phyloP scores from a whole-genome alignment of 1,284 basidiomycete species.

The Tranzscheliella williamsii region DNA sequence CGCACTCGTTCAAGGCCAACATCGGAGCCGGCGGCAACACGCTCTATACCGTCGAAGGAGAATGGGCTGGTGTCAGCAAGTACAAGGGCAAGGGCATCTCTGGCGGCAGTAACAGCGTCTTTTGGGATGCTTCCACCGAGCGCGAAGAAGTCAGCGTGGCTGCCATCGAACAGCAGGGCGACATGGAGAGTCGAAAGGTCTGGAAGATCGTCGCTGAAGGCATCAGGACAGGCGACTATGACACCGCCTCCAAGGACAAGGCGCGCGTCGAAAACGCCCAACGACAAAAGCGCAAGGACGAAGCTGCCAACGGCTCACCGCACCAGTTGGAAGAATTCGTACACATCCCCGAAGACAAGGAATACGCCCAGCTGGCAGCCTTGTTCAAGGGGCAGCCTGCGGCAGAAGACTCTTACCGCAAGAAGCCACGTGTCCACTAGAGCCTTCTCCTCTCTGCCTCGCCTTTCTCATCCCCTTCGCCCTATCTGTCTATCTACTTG shows the following conservation, averaged over 20 bases:
- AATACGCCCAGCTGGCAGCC: constrained; percentile 52
- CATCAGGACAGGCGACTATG: constrained; percentile 87
- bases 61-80: constrained; percentile 78
- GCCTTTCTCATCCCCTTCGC: too few species aligned
- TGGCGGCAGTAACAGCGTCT: constrained; percentile 60
- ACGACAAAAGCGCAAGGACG: constrained; percentile 83
- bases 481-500: too few species aligned
- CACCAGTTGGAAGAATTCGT: constrained; percentile 68
- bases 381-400: constrained; percentile 49
- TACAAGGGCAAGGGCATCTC: constrained; percentile 51
- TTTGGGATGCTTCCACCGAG: constrained; percentile 64
- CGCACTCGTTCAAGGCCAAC: constrained; percentile 86
- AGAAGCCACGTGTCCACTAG: constrained; percentile 31
- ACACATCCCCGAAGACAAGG: constrained; percentile 58
- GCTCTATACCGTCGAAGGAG: constrained; percentile 76
- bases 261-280: constrained; percentile 93
- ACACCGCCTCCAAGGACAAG: constrained; percentile 87
- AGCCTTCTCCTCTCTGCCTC: too few species aligned
- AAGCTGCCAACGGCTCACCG: constrained; percentile 71
- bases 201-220: constrained; percentile 89
- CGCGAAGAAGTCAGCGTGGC: constrained; percentile 74
- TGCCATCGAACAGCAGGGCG: constrained; percentile 70
- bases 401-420: constrained; percentile 44
- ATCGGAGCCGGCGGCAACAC: constrained; percentile 65
- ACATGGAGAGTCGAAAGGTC: constrained; percentile 83